Conservation (phyloP, 805 yeast species). For the Spathaspora boniae region DNA sequence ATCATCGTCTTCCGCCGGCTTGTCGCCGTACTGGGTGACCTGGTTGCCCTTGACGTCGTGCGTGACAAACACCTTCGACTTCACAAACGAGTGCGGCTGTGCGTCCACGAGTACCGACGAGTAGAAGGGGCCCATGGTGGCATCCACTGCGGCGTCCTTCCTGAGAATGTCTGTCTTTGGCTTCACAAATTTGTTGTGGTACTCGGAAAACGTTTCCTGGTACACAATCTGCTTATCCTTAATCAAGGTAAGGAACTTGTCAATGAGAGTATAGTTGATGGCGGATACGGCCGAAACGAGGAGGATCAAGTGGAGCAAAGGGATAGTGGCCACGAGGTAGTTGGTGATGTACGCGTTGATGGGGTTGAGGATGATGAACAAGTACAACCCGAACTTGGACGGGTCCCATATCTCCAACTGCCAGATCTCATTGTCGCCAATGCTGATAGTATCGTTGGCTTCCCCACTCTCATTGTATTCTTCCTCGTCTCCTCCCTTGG, state of each 20-base stretch:
- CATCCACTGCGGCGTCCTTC: slow-evolving; percentile 62
- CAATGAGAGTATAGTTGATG: slow-evolving; percentile 36
- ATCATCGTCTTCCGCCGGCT: too few relatives aligned
- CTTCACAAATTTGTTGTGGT: slow-evolving; percentile 56
- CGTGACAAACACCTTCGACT: slow-evolving; percentile 45
- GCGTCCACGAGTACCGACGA: slow-evolving; percentile 17
- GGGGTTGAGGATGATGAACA: slow-evolving; percentile 60
- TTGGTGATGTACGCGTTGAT: slow-evolving; percentile 44
- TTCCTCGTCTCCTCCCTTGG: slow-evolving; percentile 5
- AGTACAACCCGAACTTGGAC: slow-evolving; percentile 48
- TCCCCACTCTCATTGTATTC: slow-evolving; percentile 16
- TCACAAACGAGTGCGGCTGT: slow-evolving; percentile 26
- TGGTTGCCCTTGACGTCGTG: slow-evolving; percentile 44
- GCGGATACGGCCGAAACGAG: slow-evolving; percentile 17
- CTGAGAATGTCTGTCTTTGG: slow-evolving; percentile 51
- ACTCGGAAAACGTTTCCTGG: slow-evolving; percentile 61
- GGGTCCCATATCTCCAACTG: slow-evolving; percentile 67
- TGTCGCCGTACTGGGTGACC: slow-evolving; percentile 17
- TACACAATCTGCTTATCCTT: slow-evolving; percentile 59
- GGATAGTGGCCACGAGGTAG: slow-evolving; percentile 18
- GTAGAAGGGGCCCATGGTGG: slow-evolving; percentile 39
- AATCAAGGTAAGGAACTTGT: slow-evolving; percentile 46
- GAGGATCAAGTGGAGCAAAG: slow-evolving; percentile 30
- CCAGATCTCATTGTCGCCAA: slow-evolving; percentile 41
- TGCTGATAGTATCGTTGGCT: slow-evolving; percentile 11